Percentiles rank a stretch among this genome's conserved stretches.
Conservation (phyloP, 345 rosid genomes). For the Gossypium bickii region DNA sequence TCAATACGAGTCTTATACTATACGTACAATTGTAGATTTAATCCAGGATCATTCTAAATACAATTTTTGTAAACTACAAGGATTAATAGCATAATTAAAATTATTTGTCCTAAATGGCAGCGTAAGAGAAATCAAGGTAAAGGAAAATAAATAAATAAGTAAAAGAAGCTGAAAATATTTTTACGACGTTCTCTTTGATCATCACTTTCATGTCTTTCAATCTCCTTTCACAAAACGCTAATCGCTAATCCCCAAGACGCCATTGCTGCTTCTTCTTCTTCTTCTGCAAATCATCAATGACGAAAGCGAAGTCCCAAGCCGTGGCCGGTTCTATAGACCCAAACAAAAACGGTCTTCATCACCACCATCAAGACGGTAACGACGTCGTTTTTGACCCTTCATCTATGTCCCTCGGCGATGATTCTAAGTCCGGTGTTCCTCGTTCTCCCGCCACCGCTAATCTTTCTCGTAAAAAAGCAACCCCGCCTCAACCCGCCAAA, state of each 20-base stretch:
- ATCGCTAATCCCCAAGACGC: background rate
- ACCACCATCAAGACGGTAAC: constrained; percentile 22
- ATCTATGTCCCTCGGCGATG: constrained; percentile 46
- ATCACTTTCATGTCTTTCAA: constrained; percentile 41
- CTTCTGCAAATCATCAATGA: constrained; percentile 34
- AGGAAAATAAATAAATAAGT: background rate
- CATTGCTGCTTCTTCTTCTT: background rate
- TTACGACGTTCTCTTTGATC: constrained; percentile 14
- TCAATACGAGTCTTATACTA: too few relatives aligned
- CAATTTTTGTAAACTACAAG: too few relatives aligned
- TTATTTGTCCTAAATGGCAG: too few relatives aligned
- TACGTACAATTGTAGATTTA: too few relatives aligned
- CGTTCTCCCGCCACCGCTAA: constrained; percentile 45
- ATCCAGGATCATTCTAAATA: too few relatives aligned
- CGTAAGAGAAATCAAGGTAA: too few relatives aligned
- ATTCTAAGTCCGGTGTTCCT: constrained; percentile 28
- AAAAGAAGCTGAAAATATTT: background rate
- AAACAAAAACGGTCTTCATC: constrained; percentile 46
- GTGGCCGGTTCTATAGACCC: constrained; percentile 44
- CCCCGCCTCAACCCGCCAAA: constrained; percentile 61
- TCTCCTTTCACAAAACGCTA: constrained; percentile 48
- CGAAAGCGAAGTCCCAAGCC: constrained; percentile 69
- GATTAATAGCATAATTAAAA: too few relatives aligned
- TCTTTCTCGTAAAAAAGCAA: constrained; percentile 67
- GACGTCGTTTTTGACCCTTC: constrained; percentile 49